Percentiles rank a stretch among this genome's conserved stretches.
phyloP scores from a whole-genome alignment of 2,329 filamentous ascomycete species.

The Leptodontidium sp. region DNA sequence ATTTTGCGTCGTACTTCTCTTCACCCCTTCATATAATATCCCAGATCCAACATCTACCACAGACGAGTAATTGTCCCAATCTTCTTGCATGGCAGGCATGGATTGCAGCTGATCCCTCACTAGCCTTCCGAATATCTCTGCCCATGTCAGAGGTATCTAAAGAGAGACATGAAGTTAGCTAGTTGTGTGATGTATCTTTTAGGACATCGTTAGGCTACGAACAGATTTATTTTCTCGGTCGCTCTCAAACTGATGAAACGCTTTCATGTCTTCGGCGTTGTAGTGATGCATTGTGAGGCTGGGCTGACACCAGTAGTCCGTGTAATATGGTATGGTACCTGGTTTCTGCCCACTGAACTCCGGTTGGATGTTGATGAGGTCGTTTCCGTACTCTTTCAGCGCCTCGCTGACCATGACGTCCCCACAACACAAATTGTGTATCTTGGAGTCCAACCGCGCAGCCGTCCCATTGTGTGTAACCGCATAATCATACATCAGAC shows the following conservation, averaged over 20 bases:
- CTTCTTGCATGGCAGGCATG: conserved; percentile 43
- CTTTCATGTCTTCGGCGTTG: conserved; percentile 48
- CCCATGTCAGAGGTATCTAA: conserved; percentile 32
- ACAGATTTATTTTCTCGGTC: conserved; percentile 21
- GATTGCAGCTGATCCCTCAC: conserved; percentile 49
- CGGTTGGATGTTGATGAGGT: conserved; percentile 55
- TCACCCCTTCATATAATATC: conserved; percentile 7
- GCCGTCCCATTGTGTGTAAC: conserved; percentile 54
- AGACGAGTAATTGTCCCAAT: conserved; percentile 59
- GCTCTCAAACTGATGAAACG: conserved; percentile 58
- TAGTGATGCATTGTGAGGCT: conserved; percentile 64
- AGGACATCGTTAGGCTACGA: background rate
- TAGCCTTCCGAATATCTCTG: conserved; percentile 61
- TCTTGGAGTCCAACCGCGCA: conserved; percentile 55
- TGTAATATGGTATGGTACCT: conserved; percentile 56
- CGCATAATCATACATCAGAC: conserved; percentile 58
- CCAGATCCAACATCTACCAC: conserved; percentile 14
- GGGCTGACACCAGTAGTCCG: conserved; percentile 61
- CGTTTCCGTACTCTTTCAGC: conserved; percentile 55
- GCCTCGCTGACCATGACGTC: conserved; percentile 58
- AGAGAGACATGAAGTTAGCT: background rate
- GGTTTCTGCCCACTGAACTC: conserved; percentile 64
- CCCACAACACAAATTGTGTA: conserved; percentile 57
- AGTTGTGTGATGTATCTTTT: background rate
- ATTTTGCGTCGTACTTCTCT: conserved; percentile 29